Evolutionary conservation across 2,329 filamentous ascomycete genomes (phyloP).

Genomic region (Colletotrichum navitas): DNA sequence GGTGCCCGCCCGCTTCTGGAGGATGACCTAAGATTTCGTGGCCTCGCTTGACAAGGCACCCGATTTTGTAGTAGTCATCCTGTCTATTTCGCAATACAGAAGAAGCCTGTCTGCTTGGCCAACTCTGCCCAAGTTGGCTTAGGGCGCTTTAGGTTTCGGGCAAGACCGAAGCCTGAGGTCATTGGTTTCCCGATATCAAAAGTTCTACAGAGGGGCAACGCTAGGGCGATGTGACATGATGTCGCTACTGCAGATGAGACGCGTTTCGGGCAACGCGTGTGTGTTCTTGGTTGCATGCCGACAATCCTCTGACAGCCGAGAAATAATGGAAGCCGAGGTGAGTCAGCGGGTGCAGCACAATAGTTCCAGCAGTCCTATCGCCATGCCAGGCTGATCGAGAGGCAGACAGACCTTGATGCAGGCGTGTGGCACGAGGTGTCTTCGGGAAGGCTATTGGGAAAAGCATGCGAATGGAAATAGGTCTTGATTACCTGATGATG

Average conservation of each 20-base stretch:
- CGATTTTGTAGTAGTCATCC: conserved; percentile 28
- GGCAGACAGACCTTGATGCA: conserved; percentile 19
- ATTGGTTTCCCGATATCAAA: conserved; percentile 20
- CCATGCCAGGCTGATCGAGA: conserved; percentile 23
- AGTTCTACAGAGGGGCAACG: not conserved
- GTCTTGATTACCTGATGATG: not conserved
- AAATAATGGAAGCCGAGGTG: conserved; percentile 17
- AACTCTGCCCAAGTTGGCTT: not conserved
- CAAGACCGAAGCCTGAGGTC: conserved; percentile 32
- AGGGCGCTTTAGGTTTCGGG: conserved; percentile 16
- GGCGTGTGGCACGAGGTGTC: not conserved
- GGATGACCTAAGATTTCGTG: conserved; percentile 31
- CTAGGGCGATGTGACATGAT: not conserved
- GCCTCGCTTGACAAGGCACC: conserved; percentile 13
- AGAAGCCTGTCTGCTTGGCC: conserved; percentile 18
- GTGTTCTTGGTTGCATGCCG: conserved; percentile 17
- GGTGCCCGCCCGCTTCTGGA: conserved; percentile 14
- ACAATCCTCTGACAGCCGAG: conserved; percentile 12
- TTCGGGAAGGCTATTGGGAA: not conserved
- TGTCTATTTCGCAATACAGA: conserved; percentile 14
- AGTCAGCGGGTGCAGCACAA: conserved; percentile 33
- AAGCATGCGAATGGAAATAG: not conserved
- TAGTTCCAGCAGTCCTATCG: conserved; percentile 12
- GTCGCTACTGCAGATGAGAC: conserved; percentile 11
- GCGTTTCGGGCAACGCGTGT: conserved; percentile 20